Evolutionary conservation across 2,329 filamentous ascomycete genomes (phyloP).

Genomic region (Alternaria hordeiaustralica): DNA sequence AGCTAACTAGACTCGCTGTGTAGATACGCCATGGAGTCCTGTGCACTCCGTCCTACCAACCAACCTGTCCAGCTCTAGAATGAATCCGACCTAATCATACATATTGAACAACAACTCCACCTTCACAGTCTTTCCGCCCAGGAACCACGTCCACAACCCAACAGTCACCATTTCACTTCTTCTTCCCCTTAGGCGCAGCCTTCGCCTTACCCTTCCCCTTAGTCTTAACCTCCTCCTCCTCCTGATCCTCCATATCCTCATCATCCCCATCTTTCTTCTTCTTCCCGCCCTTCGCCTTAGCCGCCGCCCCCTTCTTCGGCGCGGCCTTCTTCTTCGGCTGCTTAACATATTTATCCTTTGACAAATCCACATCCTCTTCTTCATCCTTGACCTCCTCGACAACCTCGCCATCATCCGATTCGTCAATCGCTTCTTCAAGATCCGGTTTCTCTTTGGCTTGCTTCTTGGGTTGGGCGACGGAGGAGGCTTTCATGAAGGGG

Average conservation of each 20-base stretch:
- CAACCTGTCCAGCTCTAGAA: too few species aligned
- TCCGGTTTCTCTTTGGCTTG: slow-evolving; percentile 80
- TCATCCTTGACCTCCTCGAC: slow-evolving; percentile 61
- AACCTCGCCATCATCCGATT: slow-evolving; percentile 72
- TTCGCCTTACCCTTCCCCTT: slow-evolving; percentile 57
- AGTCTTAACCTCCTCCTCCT: slow-evolving; percentile 59
- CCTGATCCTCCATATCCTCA: slow-evolving; percentile 38
- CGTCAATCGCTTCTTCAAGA: slow-evolving; percentile 93
- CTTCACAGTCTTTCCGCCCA: too few species aligned
- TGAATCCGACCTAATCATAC: too few species aligned
- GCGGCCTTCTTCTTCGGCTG: slow-evolving; percentile 77
- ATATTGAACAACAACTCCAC: too few species aligned
- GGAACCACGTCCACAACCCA: too few species aligned
- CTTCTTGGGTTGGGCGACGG: slow-evolving; percentile 74
- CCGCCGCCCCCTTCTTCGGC: slow-evolving; percentile 49
- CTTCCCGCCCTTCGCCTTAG: slow-evolving; percentile 57
- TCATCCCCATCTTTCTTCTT: slow-evolving; percentile 42
- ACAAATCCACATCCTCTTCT: slow-evolving; percentile 80
- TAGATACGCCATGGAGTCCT: too few species aligned
- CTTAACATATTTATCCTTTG: slow-evolving; percentile 96
- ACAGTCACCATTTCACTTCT: too few species aligned
- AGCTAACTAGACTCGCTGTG: too few species aligned
- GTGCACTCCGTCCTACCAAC: too few species aligned
- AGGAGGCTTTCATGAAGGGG: slow-evolving; percentile 94
- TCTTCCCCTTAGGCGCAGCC: slow-evolving; percentile 28